phyloP scores from a whole-genome alignment of 306 rosid species.

The Amphicarpaea edgeworthii region DNA sequence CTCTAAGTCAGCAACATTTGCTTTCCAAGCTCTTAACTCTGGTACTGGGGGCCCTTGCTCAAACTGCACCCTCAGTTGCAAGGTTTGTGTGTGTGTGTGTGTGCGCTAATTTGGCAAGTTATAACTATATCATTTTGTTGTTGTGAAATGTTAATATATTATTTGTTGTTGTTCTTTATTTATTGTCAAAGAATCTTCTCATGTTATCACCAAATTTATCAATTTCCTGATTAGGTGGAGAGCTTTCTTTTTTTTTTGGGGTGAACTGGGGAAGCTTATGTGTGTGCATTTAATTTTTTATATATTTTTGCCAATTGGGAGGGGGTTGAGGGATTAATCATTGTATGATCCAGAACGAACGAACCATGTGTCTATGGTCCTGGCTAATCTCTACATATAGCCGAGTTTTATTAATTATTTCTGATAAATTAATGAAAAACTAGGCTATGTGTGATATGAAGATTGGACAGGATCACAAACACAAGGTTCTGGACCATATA shows the following conservation, averaged over 20 bases:
- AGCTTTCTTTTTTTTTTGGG: background rate
- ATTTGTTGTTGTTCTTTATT: background rate
- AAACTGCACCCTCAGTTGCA: constrained; percentile 76
- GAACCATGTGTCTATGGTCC: background rate
- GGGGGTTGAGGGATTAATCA: background rate
- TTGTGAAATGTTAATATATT: constrained; percentile 11
- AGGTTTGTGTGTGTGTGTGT: constrained; percentile 52
- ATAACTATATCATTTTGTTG: background rate
- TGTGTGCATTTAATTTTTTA: background rate
- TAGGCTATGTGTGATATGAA: background rate
- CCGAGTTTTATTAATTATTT: background rate
- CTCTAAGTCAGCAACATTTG: constrained; percentile 73
- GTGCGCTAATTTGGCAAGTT: constrained; percentile 24
- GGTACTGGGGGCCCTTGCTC: constrained; percentile 50
- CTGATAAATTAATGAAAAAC: background rate
- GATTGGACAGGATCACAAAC: background rate
- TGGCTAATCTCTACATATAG: background rate
- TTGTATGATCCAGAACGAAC: background rate
- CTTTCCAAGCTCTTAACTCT: constrained; percentile 61
- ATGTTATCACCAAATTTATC: constrained; percentile 14
- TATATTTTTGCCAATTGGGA: background rate
- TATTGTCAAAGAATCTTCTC: background rate
- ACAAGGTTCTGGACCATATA: background rate
- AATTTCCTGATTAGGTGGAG: constrained; percentile 14
- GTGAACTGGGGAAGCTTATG: background rate